phyloP scores from a whole-genome alignment of 768 basidiomycete genomes.

The Ephemerocybe angulata region DNA sequence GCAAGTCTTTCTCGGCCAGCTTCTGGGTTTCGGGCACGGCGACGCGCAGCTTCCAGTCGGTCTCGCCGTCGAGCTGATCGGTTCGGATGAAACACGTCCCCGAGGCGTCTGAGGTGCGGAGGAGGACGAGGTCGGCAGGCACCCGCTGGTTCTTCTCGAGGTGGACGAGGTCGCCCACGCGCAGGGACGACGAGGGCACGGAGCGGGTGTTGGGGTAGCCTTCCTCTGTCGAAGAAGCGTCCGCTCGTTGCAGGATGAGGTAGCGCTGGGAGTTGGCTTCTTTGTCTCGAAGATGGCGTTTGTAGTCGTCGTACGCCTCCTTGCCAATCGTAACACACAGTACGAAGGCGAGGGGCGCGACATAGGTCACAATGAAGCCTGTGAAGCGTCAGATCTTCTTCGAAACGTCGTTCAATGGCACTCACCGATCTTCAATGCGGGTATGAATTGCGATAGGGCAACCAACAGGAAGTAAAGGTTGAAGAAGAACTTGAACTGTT shows the following conservation, averaged over 20 bases:
- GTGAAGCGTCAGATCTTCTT: too few species aligned
- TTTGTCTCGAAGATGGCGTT: constrained; percentile 84
- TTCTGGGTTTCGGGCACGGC: constrained; percentile 84
- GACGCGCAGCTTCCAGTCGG: constrained; percentile 96
- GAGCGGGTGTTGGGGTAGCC: constrained; percentile 59
- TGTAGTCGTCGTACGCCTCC: constrained; percentile 98
- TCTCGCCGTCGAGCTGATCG: constrained; percentile 97
- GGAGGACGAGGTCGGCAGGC: constrained; percentile 87
- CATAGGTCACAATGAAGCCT: too few species aligned
- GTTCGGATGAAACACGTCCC: constrained; percentile 98
- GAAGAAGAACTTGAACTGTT: too few species aligned
- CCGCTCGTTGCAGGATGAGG: constrained; percentile 63
- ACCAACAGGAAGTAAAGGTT: too few species aligned
- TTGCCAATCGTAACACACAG: constrained; percentile 95
- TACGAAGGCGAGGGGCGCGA: too few species aligned
- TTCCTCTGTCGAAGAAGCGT: constrained; percentile 34
- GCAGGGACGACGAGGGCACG: constrained; percentile 82
- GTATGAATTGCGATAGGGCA: too few species aligned
- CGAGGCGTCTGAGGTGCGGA: constrained; percentile 82
- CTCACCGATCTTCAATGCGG: too few species aligned
- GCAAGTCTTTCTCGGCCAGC: constrained; percentile 47
- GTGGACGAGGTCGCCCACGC: constrained; percentile 86
- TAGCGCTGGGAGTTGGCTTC: constrained; percentile 96
- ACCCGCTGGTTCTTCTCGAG: constrained; percentile 98
- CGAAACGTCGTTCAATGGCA: too few species aligned